phyloP scores from a whole-genome alignment of 805 yeast species.

The Pichia scutulata region DNA sequence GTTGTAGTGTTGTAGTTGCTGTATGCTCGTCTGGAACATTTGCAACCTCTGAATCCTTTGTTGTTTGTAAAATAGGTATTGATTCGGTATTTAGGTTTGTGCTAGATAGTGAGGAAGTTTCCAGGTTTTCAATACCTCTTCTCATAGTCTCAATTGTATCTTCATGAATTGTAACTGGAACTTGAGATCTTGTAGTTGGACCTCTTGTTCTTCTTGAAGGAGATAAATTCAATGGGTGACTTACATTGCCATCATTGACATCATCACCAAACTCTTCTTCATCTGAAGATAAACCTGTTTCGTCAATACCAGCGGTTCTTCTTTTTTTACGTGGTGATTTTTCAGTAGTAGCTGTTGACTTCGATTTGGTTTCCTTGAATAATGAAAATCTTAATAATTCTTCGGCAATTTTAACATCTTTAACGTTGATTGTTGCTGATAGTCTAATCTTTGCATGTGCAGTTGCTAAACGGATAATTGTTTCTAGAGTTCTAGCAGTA shows the following conservation, averaged over 20 bases:
- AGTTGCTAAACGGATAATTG: constrained; percentile 86
- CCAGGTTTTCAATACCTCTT: constrained; percentile 19
- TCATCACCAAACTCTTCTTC: constrained; percentile 12
- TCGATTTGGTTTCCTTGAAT: constrained; percentile 54
- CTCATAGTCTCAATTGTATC: constrained; percentile 21
- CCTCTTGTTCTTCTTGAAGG: not conserved
- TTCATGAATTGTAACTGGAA: constrained; percentile 17
- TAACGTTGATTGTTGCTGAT: constrained; percentile 61
- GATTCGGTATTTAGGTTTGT: not conserved
- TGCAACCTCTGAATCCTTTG: constrained; percentile 6
- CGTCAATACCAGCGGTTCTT: constrained; percentile 13
- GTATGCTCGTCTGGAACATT: not conserved
- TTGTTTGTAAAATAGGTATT: not conserved
- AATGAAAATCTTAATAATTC: constrained; percentile 77
- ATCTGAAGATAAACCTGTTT: constrained; percentile 14
- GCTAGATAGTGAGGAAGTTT: constrained; percentile 4
- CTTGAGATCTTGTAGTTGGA: constrained; percentile 10
- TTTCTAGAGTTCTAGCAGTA: constrained; percentile 96
- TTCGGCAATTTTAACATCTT: constrained; percentile 83
- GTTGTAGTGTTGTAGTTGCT: constrained; percentile 15
- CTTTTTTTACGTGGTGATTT: constrained; percentile 32
- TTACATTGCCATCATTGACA: constrained; percentile 9
- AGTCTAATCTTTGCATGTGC: constrained; percentile 97
- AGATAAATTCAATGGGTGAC: constrained; percentile 10
- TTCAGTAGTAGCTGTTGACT: constrained; percentile 26